Base-by-base conservation (phyloP, 805 yeast species). In the Hanseniaspora valbyensis region DNA sequence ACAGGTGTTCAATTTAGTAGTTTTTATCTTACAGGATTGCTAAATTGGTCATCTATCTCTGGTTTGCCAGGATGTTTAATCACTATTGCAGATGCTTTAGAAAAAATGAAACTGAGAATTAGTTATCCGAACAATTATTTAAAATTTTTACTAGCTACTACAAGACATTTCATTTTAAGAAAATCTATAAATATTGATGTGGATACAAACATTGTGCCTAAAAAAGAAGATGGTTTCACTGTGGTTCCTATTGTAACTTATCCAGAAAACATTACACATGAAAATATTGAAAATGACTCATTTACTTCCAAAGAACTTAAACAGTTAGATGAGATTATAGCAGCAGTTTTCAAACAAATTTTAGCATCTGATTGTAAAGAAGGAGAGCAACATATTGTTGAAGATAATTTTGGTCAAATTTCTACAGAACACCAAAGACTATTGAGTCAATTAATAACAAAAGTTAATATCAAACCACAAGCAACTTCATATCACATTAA, bases 41-140 rank as follows among this genome's bases (percentile, higher is more conserved):
- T 84, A 10, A 65, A 74, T 49, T 90, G 96, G 96, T 63, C 73
- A 5, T 72, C 81, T n/a, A 67, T 87, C 2, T 86, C 95, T n/a
- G 98, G 98, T 0, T 64, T 90, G 6, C 96, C 97, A 0, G 98
- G 98, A 0, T 67, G 86, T 58, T 76, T 90, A 44, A 67, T 90
- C 45, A 86, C 96, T 0, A 70, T 83, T 13, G 79, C 85, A 52
- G 96, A 87, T 57, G 41, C 41, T 12, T 12, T 25, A 1, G 83
- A 86, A 1, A 71, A 74, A 54, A 73, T 74, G 43, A 70, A 70
- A 6, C 61, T 84, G 34, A 72, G 71, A n/a, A 66, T 86, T 0
- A 73, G 66, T 57, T 75, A 78, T 44, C 76, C 80, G n/a, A 68
- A 66, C 41, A 61, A 68, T 2, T 59, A 77, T 26, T 51, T 75